Evolutionary conservation across 1,284 basidiomycete species (phyloP), one percentile per base, ranked within the genome.

Genomic region (Boletus sp.): DNA sequence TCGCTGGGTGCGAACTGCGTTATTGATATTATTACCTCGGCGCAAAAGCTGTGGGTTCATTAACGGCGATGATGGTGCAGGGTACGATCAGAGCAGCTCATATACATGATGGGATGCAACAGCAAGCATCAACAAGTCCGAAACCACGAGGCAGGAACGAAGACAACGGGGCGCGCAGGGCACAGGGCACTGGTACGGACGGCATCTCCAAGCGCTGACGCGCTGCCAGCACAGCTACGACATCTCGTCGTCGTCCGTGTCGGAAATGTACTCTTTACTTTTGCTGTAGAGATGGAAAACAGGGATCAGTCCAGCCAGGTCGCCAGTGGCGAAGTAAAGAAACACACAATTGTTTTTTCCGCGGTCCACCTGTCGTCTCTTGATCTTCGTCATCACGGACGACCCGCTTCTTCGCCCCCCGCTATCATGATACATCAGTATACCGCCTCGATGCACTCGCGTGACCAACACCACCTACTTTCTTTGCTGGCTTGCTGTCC

Each of bases 361-460:
- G 77, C 16, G 82, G 69, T 14, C 71, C 70, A 4, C 69, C 67
- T 5, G 65, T 50, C 41, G 65, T 64, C 23, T 84, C 84, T 33
- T 84, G 83, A 2, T 88, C 86, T 38, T 88, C 87, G 9, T 88
- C 86, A 53, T 89, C 86, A 30, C 82, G 70, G 19, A 89, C 78
- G 5, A 84, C 77, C 14, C 85, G 74, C 67, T 89, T 90, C 71
- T 86, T 88, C 22, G 72, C 65, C 33, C 69, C 61, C 38, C 77
- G 73, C 84, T 50, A 41, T 41, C 20, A 8, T 22, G 22, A 1
- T 10, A 6, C 10, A 34, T 22, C 20, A 17, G 8, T 33, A 14
- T 20, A 8, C 8, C 13, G 6, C 37, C 36, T 23, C 32, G 14
- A 32, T 9, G 4, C 25, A 22, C 9, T 23, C 46, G 12, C 17